phyloP scores from a whole-genome alignment of 2,329 filamentous ascomycete species.

The Colletotrichum orbiculare region DNA sequence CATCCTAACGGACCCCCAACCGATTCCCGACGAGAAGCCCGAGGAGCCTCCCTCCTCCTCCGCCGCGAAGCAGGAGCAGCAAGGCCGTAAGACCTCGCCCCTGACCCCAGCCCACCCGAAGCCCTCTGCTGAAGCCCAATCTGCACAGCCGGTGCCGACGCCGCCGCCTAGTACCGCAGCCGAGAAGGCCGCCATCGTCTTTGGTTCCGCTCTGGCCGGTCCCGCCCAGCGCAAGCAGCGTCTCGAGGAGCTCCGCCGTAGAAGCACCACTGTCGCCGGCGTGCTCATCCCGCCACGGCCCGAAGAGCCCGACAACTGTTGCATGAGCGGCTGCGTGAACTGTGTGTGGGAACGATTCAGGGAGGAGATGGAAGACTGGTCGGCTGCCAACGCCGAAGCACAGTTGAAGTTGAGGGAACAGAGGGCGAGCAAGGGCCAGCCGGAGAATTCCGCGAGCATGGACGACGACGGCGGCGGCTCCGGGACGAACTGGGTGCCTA shows the following conservation, averaged over 20 bases:
- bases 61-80: slow-evolving; percentile 40
- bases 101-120: slow-evolving; percentile 29
- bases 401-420: slow-evolving; percentile 59
- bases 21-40: slow-evolving; percentile 54
- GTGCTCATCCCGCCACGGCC: slow-evolving; percentile 86
- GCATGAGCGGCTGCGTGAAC: slow-evolving; percentile 98
- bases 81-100: slow-evolving; percentile 40
- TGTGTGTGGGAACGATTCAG: slow-evolving; percentile 95
- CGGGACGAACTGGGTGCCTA: slow-evolving; percentile 72
- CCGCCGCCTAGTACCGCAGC: slow-evolving; percentile 60
- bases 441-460: slow-evolving; percentile 66
- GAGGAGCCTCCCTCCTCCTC: slow-evolving; percentile 57
- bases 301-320: slow-evolving; percentile 95
- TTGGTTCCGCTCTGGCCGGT: slow-evolving; percentile 82
- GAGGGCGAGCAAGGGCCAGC: slow-evolving; percentile 36
- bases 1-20: slow-evolving; percentile 61
- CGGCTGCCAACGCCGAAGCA: slow-evolving; percentile 71
- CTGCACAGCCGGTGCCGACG: slow-evolving; percentile 40
- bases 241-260: slow-evolving; percentile 65
- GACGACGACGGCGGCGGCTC: slow-evolving; percentile 85
- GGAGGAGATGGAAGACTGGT: slow-evolving; percentile 94
- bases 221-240: slow-evolving; percentile 75
- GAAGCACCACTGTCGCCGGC: slow-evolving; percentile 77
- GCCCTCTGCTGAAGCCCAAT: slow-evolving; percentile 38
- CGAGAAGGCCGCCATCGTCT: slow-evolving; percentile 75